phyloP scores from a whole-genome alignment of 306 rosid genomes.

The Rosa rugosa region DNA sequence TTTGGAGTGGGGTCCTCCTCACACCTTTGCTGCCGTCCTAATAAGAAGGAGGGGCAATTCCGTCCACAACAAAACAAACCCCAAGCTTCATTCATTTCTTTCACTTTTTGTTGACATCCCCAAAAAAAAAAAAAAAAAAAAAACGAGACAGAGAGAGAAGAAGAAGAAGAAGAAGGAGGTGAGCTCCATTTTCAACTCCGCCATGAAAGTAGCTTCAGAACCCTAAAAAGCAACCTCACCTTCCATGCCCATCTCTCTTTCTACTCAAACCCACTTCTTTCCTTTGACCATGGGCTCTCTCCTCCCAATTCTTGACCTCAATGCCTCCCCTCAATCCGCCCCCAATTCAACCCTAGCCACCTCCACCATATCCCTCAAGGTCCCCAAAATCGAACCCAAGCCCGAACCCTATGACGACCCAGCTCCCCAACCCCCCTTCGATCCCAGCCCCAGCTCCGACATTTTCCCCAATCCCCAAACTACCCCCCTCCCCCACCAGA shows the following conservation, averaged over 20 bases:
- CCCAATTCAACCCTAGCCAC: conserved; percentile 25
- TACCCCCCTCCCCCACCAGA: conserved; percentile 19
- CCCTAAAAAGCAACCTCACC: conserved; percentile 20
- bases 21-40: too few relatives aligned
- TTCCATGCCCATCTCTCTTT: conserved; percentile 20
- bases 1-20: too few relatives aligned
- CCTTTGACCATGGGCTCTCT: conserved; percentile 49
- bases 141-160: too few relatives aligned
- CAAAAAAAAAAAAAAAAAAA: too few relatives aligned
- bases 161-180: too few relatives aligned
- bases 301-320: conserved; percentile 53
- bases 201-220: conserved; percentile 35
- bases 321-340: conserved; percentile 42
- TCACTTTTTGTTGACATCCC: too few relatives aligned
- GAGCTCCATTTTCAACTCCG: conserved; percentile 22
- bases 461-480: conserved; percentile 21
- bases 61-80: too few relatives aligned
- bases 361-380: conserved; percentile 7
- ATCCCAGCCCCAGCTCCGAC: conserved; percentile 30
- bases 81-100: too few relatives aligned
- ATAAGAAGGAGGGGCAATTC: too few relatives aligned
- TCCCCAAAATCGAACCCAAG: conserved; percentile 68
- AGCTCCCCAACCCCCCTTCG: conserved; percentile 12
- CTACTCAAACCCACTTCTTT: background rate
- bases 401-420: conserved; percentile 65